phyloP scores from a whole-genome alignment of 345 rosid species.

The Acer yangbiense region DNA sequence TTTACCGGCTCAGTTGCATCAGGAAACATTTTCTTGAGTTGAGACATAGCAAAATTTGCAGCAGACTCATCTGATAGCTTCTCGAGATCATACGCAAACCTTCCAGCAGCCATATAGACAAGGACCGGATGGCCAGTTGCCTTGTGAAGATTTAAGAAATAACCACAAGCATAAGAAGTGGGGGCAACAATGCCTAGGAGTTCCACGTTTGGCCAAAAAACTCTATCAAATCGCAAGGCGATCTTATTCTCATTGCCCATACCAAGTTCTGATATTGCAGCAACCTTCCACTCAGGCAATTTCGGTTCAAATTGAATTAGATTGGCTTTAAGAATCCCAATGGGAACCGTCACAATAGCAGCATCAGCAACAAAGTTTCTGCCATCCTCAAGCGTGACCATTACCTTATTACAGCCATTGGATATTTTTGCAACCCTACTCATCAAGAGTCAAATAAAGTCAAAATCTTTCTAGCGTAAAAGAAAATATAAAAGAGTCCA shows the following conservation, averaged over 20 bases:
- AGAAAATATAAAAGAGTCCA: background rate
- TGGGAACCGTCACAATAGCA: slow-evolving; percentile 70
- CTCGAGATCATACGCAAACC: slow-evolving; percentile 72
- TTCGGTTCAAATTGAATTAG: slow-evolving; percentile 79
- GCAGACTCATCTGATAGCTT: slow-evolving; percentile 66
- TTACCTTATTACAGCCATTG: slow-evolving; percentile 51
- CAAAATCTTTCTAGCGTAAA: slow-evolving; percentile 9
- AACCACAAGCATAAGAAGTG: slow-evolving; percentile 75
- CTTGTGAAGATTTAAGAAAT: slow-evolving; percentile 85
- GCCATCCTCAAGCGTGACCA: slow-evolving; percentile 62
- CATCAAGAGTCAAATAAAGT: slow-evolving; percentile 13
- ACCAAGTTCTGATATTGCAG: slow-evolving; percentile 80
- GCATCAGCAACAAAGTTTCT: slow-evolving; percentile 71
- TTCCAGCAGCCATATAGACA: slow-evolving; percentile 88
- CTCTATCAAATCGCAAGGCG: slow-evolving; percentile 61
- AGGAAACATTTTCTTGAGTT: slow-evolving; percentile 88
- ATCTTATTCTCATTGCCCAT: slow-evolving; percentile 85
- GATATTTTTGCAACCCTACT: slow-evolving; percentile 63
- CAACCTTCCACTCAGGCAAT: slow-evolving; percentile 77
- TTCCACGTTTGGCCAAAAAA: slow-evolving; percentile 90
- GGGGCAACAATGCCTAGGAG: slow-evolving; percentile 74
- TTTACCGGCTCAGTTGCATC: slow-evolving; percentile 76
- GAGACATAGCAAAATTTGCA: slow-evolving; percentile 62
- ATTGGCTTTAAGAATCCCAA: slow-evolving; percentile 83
- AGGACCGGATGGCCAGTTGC: slow-evolving; percentile 87